Base-by-base conservation (phyloP, 805 yeast species). In the Diddensiella transvaalensis region DNA sequence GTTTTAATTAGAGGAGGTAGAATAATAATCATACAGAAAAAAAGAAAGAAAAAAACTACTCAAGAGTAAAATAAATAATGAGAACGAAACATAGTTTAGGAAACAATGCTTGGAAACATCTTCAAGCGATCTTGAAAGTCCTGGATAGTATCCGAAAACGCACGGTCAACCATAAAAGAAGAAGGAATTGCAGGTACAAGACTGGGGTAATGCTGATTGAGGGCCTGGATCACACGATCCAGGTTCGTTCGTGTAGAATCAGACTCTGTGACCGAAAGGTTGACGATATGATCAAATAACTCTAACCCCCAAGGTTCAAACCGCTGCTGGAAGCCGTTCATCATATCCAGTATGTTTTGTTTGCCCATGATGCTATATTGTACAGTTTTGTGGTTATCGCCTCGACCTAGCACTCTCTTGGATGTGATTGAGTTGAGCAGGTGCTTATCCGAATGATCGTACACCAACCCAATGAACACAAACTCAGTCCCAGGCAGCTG, bases 341-440 rank as follows among this genome's bases (percentile, higher is more conserved):
- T 80, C 26, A 93, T 83, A 17, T 73, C 76, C 29, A 71, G 65
- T 0, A 86, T 81, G 44, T 74, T 70, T 15, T 66, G 64, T 3
- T 70, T 69, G 6, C 83, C 80, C 48, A 76, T 73, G 2, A 66
- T 59, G 15, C 45, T 33, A 5, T 4, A 6, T 45, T 47, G 50
- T 5, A 93, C 85, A 1, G 90, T 80, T 62, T 86, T 96, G 62
- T 91, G 99, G 54, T 86, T 83, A 60, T 89, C 89, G 2, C 96
- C 96, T 57, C 99, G 75, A 2, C 61, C 60, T 3, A 71, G 43
- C 0, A 91, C 85, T 47, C 97, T 73, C 0, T 69, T 62, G 6
- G 69, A 64, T 0, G 96, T 86, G 0, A 80, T 50, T 17, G 37
- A 19, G 1, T 61, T 51, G 6, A 64, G 57, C n/a, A 65, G 44